Evolutionary conservation across 164 flowering plant species (phyloP), one percentile per base, ranked within the genome.

Genomic region (Piper betle): DNA sequence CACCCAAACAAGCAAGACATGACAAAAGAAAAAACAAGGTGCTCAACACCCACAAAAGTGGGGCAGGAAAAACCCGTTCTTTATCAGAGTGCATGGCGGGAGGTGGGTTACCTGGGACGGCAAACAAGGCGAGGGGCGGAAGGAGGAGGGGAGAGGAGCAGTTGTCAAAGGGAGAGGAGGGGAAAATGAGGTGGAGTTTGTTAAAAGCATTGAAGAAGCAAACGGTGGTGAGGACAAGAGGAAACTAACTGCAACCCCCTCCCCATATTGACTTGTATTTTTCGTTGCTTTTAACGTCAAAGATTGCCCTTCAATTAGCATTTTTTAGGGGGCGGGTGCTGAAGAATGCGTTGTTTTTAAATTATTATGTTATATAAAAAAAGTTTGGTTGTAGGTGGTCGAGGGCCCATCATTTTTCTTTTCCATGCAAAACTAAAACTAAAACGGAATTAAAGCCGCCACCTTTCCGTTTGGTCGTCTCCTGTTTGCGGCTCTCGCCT

Each of bases 131-230:
- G 53, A 25, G 43, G 68, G 13, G 40, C 57, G 58, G 63, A 18
- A 52, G 39, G 42, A 39, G 63, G 50, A 48, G n/a, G 39, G 68
- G 9, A 52, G 61, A 52, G 13, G 1, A 62, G 42, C 41, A 57
- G 69, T 59, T 62, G 38, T 57, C 62, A 59, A 46, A 37, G 63
- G 58, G 43, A 60, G 64, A 40, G 58, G 52, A 39, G 37, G 40
- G 67, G 61, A 37, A 57, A 25, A 52, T 7, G n/a, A 20, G 64
- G 53, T 17, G 39, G 55, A 38, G 67, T 66, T 65, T 65, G 77
- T 75, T 64, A 54, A 59, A 62, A n/a, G 72, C 74, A 79, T 79
- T 71, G 75, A 79, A 80, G 67, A 73, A 15, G 50, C 50, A 15
- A 15, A 15, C 12, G 50, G 4, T 3, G 50, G 50, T 10, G 43